phyloP scores from a whole-genome alignment of 2,329 filamentous ascomycete genomes.

The Trichophyton simii region DNA sequence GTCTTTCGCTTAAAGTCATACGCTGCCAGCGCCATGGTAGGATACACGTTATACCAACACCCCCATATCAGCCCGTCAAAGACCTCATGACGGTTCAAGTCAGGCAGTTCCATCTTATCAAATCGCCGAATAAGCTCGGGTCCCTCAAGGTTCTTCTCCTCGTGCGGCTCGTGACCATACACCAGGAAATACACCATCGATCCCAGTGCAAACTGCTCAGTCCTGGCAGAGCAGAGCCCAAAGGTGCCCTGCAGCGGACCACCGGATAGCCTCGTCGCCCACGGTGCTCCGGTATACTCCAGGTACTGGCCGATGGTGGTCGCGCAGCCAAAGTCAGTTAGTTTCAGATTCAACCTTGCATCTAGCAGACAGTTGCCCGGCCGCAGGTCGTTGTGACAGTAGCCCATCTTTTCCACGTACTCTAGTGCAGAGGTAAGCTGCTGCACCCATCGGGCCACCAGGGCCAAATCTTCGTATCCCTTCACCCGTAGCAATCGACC shows the following conservation, averaged over 20 bases:
- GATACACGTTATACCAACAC: conserved; percentile 17
- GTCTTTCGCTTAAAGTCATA: conserved; percentile 15
- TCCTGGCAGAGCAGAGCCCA: conserved; percentile 15
- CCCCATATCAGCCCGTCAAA: conserved; percentile 14
- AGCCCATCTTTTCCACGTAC: conserved; percentile 15
- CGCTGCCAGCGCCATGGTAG: conserved; percentile 15
- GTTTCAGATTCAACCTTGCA: conserved; percentile 9
- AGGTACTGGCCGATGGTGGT: conserved; percentile 14
- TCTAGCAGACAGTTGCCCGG: conserved; percentile 13
- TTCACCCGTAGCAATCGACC: conserved; percentile 12
- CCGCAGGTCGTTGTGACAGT: conserved; percentile 12
- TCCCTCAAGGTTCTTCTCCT: conserved; percentile 4
- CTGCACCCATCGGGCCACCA: conserved; percentile 15
- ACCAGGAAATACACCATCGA: conserved; percentile 8
- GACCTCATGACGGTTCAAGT: conserved; percentile 12
- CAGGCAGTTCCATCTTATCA: conserved; percentile 13
- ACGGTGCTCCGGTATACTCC: not conserved
- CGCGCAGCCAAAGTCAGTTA: conserved; percentile 12
- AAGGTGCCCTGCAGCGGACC: conserved; percentile 15
- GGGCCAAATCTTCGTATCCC: conserved; percentile 12
- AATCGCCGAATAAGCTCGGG: conserved; percentile 9
- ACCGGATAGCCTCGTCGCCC: not conserved
- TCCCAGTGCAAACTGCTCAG: conserved; percentile 15
- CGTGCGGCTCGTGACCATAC: conserved; percentile 14
- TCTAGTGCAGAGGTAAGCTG: conserved; percentile 14